A percentile compares a stretch with the other conserved stretches of the same genome.
phyloP scores from a whole-genome alignment of 257 asterid species.

The Salvia hispanica region DNA sequence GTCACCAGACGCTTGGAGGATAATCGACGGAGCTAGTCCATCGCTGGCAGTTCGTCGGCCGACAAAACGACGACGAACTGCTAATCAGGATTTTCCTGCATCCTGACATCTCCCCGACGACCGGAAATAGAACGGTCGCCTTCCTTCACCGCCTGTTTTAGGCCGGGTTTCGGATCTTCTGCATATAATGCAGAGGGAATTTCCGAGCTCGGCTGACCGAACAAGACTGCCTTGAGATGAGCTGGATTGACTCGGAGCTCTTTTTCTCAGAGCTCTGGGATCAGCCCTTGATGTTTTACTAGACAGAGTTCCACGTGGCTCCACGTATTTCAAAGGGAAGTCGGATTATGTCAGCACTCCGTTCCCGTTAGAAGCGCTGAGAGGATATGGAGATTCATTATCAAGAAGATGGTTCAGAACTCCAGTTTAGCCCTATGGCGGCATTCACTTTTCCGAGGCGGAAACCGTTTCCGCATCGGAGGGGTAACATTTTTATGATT shows the following conservation, averaged over 20 bases:
- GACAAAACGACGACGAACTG: constrained; percentile 32
- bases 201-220: constrained; percentile 38
- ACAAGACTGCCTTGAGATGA: constrained; percentile 44
- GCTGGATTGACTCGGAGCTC: constrained; percentile 45
- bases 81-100: constrained; percentile 26
- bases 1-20: constrained; percentile 29
- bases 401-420: not conserved
- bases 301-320: not conserved
- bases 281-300: constrained; percentile 25
- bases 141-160: constrained; percentile 34
- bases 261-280: constrained; percentile 16
- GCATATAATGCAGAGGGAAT: constrained; percentile 33
- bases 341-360: constrained; percentile 28
- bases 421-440: constrained; percentile 27
- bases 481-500: constrained; percentile 33
- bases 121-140: constrained; percentile 24
- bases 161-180: constrained; percentile 38
- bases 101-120: constrained; percentile 8
- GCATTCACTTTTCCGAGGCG: constrained; percentile 2
- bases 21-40: constrained; percentile 26
- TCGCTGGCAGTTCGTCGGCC: constrained; percentile 35
- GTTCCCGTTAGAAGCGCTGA: not conserved
- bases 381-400: constrained; percentile 7
- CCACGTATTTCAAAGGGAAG: constrained; percentile 17
- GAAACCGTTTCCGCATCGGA: constrained; percentile 38